Percentiles rank a stretch among this genome's conserved stretches.
phyloP scores from a whole-genome alignment of 306 rosid genomes.

The Cucurbita ficifolia region DNA sequence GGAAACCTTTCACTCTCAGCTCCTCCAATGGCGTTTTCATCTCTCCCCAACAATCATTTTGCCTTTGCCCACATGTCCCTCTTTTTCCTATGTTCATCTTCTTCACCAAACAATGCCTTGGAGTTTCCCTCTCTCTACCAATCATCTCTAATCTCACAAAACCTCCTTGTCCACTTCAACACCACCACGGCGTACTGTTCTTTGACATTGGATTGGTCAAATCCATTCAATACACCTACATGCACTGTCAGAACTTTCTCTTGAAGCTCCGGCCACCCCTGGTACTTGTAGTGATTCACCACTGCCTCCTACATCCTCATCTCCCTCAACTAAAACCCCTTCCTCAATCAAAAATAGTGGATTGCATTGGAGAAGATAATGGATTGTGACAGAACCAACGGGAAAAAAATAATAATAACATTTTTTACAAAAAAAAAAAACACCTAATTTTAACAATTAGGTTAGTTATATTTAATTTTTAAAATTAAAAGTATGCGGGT shows the following conservation, averaged over 20 bases:
- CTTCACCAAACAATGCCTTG: too few species aligned
- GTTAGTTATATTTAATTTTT: too few species aligned
- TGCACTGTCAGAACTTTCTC: slow-evolving; percentile 51
- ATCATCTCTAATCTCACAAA: slow-evolving; percentile 50
- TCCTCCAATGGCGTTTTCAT: too few species aligned
- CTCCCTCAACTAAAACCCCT: slow-evolving; percentile 9
- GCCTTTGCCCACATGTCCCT: too few species aligned
- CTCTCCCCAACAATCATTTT: too few species aligned
- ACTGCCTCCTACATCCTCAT: slow-evolving; percentile 16
- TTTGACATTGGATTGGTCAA: slow-evolving; percentile 22
- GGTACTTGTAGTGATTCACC: slow-evolving; percentile 77
- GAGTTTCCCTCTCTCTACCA: slow-evolving; percentile 15
- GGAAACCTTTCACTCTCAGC: too few species aligned
- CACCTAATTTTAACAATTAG: too few species aligned
- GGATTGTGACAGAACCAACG: too few species aligned
- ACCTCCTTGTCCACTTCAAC: slow-evolving; percentile 30
- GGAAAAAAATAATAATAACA: too few species aligned
- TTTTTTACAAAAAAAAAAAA: too few species aligned
- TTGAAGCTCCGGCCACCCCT: slow-evolving; percentile 64
- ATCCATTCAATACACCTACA: slow-evolving; percentile 50
- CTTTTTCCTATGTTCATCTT: too few species aligned
- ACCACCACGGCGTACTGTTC: slow-evolving; percentile 49
- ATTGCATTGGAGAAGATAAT: slow-evolving; percentile 21
- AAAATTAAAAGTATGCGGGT: too few species aligned
- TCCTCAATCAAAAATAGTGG: slow-evolving; percentile 37